Evolutionary conservation across 306 rosid species (phyloP), one percentile per base, ranked within the genome.

Genomic region (Heteromeles arbutifolia): DNA sequence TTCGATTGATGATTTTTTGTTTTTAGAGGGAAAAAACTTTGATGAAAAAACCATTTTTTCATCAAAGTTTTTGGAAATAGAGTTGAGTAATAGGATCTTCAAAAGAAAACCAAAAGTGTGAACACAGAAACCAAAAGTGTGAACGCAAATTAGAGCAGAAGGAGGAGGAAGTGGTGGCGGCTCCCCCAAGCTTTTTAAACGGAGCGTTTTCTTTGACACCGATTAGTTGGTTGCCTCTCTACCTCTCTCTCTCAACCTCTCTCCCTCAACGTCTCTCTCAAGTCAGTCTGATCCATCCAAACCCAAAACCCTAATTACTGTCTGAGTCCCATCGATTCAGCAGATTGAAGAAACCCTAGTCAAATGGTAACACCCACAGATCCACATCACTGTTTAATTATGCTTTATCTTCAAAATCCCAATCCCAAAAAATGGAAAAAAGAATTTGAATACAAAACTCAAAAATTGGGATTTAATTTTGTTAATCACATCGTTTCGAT

Each of bases 291-390:
- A 58, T 73, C 68, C 45, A 26, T 28, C 69, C 69, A 6, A 32
- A 26, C 77, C 77, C 45, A 43, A 74, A 74, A 61, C 77, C 69
- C 77, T 44, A 29, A 26, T 48, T 48, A 41, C 11, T 70, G 21
- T 56, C 41, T 18, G 77, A 44, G 31, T 26, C 44, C 48, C n/a
- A 18, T 29, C 70, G 70, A 12, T 43, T 44, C 22, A 44, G 41
- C 61, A 28, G 50, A 74, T 62, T 62, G 70, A 13, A 62, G 31
- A 44, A 50, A 21, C 29, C 48, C 45, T 62, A 62, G n/a, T 45
- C 59, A 8, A 48, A 74, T 74, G 77, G 77, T 74, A 48, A 62
- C 77, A 43, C 61, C 0, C 56, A 34, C 2, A 10, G 26, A 32
- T 72, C 67, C 34, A 10, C 31, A 25, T 73, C 44, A 61, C 37